These are phyloP conservation scores for Blastobotrys petasosporus DNA, from an alignment of 1,139 yeast species.

Conservation along the genomic window DNA sequence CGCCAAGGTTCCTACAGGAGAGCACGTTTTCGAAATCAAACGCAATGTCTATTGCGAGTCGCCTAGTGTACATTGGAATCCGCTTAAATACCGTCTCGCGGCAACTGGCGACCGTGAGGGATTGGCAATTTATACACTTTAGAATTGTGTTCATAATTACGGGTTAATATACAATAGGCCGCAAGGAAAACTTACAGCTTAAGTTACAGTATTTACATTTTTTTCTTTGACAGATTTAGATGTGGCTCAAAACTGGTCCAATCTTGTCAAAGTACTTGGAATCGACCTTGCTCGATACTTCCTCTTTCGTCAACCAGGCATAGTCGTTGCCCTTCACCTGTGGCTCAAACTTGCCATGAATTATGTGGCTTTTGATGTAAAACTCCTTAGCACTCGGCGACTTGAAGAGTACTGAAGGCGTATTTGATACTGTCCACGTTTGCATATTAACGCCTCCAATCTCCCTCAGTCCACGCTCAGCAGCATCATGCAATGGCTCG, in stretches of 20 bases:
- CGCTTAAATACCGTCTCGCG: constrained; percentile 29
- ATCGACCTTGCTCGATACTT: constrained; percentile 52
- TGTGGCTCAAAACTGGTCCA: constrained; percentile 23
- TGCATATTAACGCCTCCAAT: constrained; percentile 74
- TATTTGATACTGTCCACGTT: constrained; percentile 83
- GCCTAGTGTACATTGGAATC: constrained; percentile 32
- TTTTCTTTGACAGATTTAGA: constrained; percentile 11
- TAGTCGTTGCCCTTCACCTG: constrained; percentile 41
- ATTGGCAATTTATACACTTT: constrained; percentile 9
- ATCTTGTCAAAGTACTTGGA: constrained; percentile 45
- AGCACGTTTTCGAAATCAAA: constrained; percentile 22
- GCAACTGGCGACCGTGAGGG: constrained; percentile 28
- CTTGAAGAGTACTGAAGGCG: constrained; percentile 66
- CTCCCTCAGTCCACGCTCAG: constrained; percentile 64
- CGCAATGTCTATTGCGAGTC: constrained; percentile 14
- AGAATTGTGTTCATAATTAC: neutral
- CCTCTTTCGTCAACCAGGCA: constrained; percentile 85
- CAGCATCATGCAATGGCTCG: constrained; percentile 61
- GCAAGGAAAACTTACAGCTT: neutral
- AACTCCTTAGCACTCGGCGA: constrained; percentile 45
- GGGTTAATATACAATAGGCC: constrained; percentile 1
- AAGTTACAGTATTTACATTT: constrained; percentile 8
- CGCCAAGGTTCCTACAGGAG: constrained; percentile 29
- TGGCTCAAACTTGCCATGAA: constrained; percentile 76
- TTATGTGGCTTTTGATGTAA: constrained; percentile 78